Base-by-base conservation (phyloP, 2,329 filamentous ascomycete genomes). In the Colletotrichum sp. region DNA sequence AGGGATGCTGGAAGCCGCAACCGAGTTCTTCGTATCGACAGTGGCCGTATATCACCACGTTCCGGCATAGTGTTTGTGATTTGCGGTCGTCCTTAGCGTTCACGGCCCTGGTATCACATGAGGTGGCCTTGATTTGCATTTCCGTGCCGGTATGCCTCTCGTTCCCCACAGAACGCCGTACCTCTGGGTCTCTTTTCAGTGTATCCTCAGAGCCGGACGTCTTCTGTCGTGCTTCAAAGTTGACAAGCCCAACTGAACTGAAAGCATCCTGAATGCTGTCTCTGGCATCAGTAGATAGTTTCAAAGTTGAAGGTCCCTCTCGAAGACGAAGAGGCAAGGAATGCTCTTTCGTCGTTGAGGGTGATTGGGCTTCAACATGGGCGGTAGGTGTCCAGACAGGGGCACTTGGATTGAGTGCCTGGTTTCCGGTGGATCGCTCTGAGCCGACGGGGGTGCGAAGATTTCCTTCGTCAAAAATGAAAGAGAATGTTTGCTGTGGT, bases 91-190 rank as follows among this genome's bases (percentile, higher is more conserved):
- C 38, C 38, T 7, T 48, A 3, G 38, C 38, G 18, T 48, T 12
- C 9, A 48, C 9, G 18, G 1, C 38, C 6, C 18, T 48, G 38
- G 38, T 0, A 2, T 48, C 38, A 48, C 18, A 4, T 3, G 38
- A 48, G 18, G 18, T n/a, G 38, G 18, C 9, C 38, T 48, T n/a
- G 18, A 12, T 7, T 9, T 43, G 38, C 9, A 3, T n/a, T 12
- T n/a, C 18, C 0, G 0, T 7, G 0, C 18, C 38, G 18, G 0
- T 1, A 12, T 48, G 18, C n/a, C 0, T 3, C 9, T 48, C 9
- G 38, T 0, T 48, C 0, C 9, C 38, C 5, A n/a, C 9, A 1
- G 5, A n/a, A 0, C 38, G 38, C 9, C 3, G 1, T 48, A 12
- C 5, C 4, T n/a, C 9, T 48, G 0, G 2, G 0, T n/a, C 18